Base-by-base conservation (phyloP, 1,139 yeast genomes). In the Yueomyces sp. region DNA sequence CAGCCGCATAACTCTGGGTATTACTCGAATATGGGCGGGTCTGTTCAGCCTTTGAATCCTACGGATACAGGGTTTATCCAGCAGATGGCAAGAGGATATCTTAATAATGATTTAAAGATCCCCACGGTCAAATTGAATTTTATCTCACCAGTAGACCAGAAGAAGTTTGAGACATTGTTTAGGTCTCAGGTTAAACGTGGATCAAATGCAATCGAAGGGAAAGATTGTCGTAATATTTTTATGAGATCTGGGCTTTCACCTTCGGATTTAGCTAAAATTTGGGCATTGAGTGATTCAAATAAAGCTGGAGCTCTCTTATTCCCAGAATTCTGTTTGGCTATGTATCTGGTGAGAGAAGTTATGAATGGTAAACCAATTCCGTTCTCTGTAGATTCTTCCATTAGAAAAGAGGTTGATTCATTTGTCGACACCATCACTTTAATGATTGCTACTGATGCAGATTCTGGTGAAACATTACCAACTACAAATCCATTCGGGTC, bases 321-420 rank as follows among this genome's bases (percentile, higher is more conserved):
- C 56, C 97, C 97, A 0, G 96, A 89, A 60, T 89, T 89, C 67
- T 95, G 95, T 12, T 70, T 87, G 53, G 93, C 95, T 25, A 76
- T 89, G 69, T 93, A 86, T 60, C 70, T 89, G 50, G 86, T 95
- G 58, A 82, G 84, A 50, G 63, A 76, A 57, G 81, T 81, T 0
- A 68, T 84, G 52, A 76, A 77, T 53, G 95, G 95, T 19, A 82
- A 80, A 44, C 67, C 81, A 2, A 66, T 87, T 45, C 96, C 97
- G 1, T 68, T 69, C 33, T 68, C 67, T 28, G 65, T 89, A 49
- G 95, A 94, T 26, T 75, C 74, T 25, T 77, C 73, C 50, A 75
- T 86, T 67, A 67, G 67, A 51, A 83, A 84, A 56, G 96, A 89
- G 60, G 96, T 89, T 9, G 73, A 78, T 41, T 76, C 87, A 50